Evolutionary conservation across 2,329 filamentous ascomycete species (phyloP).

Genomic region (Microthyrium microscopicum): DNA sequence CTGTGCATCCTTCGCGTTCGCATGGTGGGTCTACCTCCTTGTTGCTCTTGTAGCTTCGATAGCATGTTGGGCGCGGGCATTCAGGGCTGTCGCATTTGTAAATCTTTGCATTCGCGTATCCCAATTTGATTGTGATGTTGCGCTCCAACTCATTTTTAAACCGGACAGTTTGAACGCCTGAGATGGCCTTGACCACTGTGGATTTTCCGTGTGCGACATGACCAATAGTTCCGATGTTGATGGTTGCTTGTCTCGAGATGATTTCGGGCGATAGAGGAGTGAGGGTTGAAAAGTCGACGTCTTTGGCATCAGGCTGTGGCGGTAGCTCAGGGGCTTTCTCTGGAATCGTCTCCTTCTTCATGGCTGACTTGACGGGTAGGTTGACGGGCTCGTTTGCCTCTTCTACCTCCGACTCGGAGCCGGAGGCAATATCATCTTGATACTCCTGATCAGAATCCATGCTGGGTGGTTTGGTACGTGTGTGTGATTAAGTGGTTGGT

Average conservation of each 20-base stretch:
- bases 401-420: constrained; percentile 57
- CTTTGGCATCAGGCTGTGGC: constrained; percentile 82
- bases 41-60: constrained; percentile 93
- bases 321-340: constrained; percentile 51
- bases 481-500: no score
- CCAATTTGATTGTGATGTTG: constrained; percentile 99
- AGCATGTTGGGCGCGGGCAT: constrained; percentile 90
- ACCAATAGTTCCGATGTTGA: constrained; percentile 97
- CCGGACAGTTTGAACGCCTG: constrained; percentile 92
- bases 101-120: constrained; percentile 98
- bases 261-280: constrained; percentile 88
- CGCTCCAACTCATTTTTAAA: constrained; percentile 99
- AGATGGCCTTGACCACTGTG: constrained; percentile 97
- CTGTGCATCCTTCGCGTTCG: constrained; percentile 78
- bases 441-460: no score
- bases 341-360: constrained; percentile 56
- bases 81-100: constrained; percentile 92
- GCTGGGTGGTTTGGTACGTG: no score
- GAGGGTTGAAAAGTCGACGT: constrained; percentile 66
- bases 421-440: no score
- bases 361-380: constrained; percentile 51
- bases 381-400: constrained; percentile 56
- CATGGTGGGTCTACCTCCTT: constrained; percentile 96
- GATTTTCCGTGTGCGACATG: constrained; percentile 99
- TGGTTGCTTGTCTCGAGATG: constrained; percentile 92